Conservation (phyloP, 2,329 filamentous ascomycete genomes). For the Aspergillus felis region DNA sequence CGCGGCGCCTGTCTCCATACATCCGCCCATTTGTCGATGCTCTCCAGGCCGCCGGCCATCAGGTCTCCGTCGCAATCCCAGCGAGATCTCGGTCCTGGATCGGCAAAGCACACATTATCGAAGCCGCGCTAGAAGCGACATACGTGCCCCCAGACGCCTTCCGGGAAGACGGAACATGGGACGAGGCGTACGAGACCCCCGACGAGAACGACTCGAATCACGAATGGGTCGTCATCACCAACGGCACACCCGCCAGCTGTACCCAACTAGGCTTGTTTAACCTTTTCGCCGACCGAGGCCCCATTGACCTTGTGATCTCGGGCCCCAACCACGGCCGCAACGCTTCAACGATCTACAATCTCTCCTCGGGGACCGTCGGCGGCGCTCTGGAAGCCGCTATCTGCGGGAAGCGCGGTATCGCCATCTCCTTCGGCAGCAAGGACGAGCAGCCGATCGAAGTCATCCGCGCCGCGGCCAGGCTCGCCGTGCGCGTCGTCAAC, state of each 20-base stretch:
- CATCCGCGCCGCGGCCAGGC: slow-evolving; percentile 67
- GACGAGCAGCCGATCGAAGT: slow-evolving; percentile 71
- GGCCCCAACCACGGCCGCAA: slow-evolving; percentile 79
- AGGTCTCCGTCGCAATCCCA: slow-evolving; percentile 81
- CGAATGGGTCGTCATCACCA: slow-evolving; percentile 68
- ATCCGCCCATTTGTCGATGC: slow-evolving; percentile 66
- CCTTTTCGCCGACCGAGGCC: slow-evolving; percentile 64
- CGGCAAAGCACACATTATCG: slow-evolving; percentile 91
- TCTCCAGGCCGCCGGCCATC: slow-evolving; percentile 69
- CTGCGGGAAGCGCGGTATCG: slow-evolving; percentile 65
- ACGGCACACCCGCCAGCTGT: slow-evolving; percentile 72
- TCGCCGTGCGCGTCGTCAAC: slow-evolving; percentile 71
- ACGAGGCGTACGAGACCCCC: slow-evolving; percentile 10
- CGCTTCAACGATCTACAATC: slow-evolving; percentile 70
- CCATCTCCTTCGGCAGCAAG: slow-evolving; percentile 78
- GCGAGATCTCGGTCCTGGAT: slow-evolving; percentile 91
- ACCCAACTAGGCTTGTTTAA: slow-evolving; percentile 74
- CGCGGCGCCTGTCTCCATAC: slow-evolving; percentile 67
- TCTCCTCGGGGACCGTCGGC: slow-evolving; percentile 72
- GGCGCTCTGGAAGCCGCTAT: slow-evolving; percentile 71
- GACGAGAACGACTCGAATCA: slow-evolving; percentile 49
- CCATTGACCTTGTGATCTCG: slow-evolving; percentile 68
- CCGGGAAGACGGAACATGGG: slow-evolving; percentile 53
- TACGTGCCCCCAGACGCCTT: slow-evolving; percentile 67
- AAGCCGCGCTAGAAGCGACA: slow-evolving; percentile 71